Evolutionary conservation across 345 rosid genomes (phyloP).

Genomic region (Bruguiera parviflora): DNA sequence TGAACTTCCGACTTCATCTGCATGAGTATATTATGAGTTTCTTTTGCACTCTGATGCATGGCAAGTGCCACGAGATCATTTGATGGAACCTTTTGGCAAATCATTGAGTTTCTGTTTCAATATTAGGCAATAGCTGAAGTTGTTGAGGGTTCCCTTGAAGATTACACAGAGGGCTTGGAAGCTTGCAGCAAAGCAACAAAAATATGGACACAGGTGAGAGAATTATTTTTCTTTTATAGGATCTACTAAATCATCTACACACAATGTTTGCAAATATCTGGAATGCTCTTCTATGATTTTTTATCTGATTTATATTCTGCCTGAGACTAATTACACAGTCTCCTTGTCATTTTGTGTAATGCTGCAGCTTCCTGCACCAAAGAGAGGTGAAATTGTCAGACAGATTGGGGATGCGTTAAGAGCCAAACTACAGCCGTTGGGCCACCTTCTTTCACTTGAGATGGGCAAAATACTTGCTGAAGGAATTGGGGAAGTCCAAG

Average conservation of each 20-base stretch:
- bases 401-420: constrained; percentile 93
- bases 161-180: constrained; percentile 75
- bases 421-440: constrained; percentile 71
- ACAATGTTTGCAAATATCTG: background rate
- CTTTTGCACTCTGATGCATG: background rate
- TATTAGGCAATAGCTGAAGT: constrained; percentile 59
- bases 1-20: background rate
- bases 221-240: background rate
- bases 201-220: constrained; percentile 76
- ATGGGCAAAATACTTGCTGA: constrained; percentile 97
- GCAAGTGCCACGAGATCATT: background rate
- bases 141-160: constrained; percentile 69
- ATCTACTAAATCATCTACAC: background rate
- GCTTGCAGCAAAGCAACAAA: constrained; percentile 86
- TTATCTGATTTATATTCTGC: background rate
- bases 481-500: constrained; percentile 98
- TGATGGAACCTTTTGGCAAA: background rate
- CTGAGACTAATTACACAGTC: background rate
- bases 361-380: constrained; percentile 84
- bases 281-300: background rate
- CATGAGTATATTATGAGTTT: background rate
- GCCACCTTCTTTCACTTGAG: constrained; percentile 88
- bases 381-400: constrained; percentile 95
- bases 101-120: background rate
- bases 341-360: background rate